A percentile compares a stretch with the other conserved stretches of the same genome.
These are phyloP conservation scores for Diutina mesorugosa DNA, from an alignment of 1,139 yeast species.

Conservation along the genomic window DNA sequence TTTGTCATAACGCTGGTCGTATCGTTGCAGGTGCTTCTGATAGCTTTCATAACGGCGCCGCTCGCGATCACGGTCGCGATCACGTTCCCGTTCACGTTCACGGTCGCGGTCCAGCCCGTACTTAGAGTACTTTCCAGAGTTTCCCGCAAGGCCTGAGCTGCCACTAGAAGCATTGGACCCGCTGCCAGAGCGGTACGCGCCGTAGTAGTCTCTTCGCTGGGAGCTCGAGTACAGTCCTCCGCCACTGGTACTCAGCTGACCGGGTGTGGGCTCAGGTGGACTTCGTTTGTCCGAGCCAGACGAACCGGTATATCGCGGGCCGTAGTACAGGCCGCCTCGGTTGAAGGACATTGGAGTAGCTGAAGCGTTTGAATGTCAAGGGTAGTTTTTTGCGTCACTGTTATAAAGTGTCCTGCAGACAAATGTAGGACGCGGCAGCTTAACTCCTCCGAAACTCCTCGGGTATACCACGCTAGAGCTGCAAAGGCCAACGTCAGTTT, in stretches of 20 bases:
- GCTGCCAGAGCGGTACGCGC: background rate
- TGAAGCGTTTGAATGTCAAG: background rate
- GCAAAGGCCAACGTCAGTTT: too few species aligned
- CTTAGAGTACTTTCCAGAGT: background rate
- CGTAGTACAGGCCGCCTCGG: conserved; percentile 1
- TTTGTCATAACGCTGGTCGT: conserved; percentile 1
- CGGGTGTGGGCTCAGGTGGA: background rate
- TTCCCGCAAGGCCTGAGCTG: background rate
- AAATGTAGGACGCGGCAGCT: background rate
- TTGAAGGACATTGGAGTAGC: background rate
- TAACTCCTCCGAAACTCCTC: background rate
- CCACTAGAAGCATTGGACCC: background rate
- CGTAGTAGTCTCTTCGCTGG: background rate
- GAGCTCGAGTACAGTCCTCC: background rate
- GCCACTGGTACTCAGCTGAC: background rate
- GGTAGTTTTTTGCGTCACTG: background rate
- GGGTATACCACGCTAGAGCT: background rate
- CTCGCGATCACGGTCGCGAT: background rate
- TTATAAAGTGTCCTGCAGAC: background rate
- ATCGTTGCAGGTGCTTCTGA: background rate
- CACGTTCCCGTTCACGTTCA: background rate
- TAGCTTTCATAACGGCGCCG: background rate
- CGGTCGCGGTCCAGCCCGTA: background rate
- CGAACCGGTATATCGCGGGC: background rate
- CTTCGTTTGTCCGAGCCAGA: background rate